Evolutionary conservation across 306 rosid species (phyloP), one percentile per base, ranked within the genome.

Genomic region (Elaeagnus macrophylla): DNA sequence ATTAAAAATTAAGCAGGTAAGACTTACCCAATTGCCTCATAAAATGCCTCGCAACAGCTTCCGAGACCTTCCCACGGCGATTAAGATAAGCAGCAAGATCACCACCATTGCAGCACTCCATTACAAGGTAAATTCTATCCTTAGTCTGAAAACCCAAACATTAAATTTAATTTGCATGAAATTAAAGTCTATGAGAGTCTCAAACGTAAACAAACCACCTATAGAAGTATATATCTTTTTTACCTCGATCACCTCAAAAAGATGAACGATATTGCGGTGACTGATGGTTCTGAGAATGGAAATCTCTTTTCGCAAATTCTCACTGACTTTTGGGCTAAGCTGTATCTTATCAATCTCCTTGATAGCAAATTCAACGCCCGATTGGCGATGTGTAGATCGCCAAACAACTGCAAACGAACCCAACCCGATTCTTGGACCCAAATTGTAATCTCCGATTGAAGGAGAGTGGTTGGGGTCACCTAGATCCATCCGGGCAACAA

Each of bases 71-170:
- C 57, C 86, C 83, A 62, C 72, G 78, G 8, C 74, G 79, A 46
- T 71, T 51, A 63, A 84, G 76, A 71, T 87, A 87, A 50, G 64
- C 75, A 18, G 81, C 78, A 7, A 93, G 89, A 65, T 93, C 99
- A 51, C 99, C 99, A 42, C 94, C 94, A 67, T 79, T 80, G 70
- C 99, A 93, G 56, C 80, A 93, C 82, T 93, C 99, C 94, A 93
- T 70, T 58, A 93, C 79, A 67, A 93, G 95, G 80, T 75, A 93
- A 73, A 93, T 79, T 72, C 74, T 84, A 25, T 93, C 95, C 68
- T 73, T 42, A 37, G 88, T 79, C 99, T 93, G 67, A 52, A 57
- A 63, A 71, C 45, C 65, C 54, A 48, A 66, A 62, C 45, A 39
- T 5, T 56, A 65, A 9, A 37, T 50, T 46, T 62, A 60, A 25